Evolutionary conservation across 1,284 basidiomycete species (phyloP).

Genomic region (Ceratobasidium sp.): DNA sequence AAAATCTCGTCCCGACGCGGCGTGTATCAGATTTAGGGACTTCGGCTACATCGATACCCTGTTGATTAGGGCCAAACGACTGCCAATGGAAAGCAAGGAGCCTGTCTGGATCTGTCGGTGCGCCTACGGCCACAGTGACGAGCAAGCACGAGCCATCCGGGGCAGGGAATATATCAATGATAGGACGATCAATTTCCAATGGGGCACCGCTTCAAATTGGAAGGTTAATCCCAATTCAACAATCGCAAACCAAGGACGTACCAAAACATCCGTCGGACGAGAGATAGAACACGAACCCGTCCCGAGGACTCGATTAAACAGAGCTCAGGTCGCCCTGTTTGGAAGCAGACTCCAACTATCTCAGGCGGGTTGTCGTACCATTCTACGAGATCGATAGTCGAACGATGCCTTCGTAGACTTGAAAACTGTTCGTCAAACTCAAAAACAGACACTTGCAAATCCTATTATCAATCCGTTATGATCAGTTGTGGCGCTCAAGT

Average conservation of each 20-base stretch:
- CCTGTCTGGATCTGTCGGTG: neutral
- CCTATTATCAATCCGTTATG: neutral
- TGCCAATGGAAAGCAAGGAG: conserved; percentile 64
- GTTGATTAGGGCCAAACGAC: conserved; percentile 62
- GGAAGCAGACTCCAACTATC: conserved; percentile 34
- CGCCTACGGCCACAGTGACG: neutral
- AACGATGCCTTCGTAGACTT: neutral
- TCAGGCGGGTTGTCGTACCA: conserved; percentile 23
- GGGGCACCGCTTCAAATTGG: neutral
- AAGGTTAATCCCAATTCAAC: neutral
- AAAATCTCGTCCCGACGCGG: too few species aligned
- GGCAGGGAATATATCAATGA: conserved; percentile 1
- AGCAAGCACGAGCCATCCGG: conserved; percentile 39
- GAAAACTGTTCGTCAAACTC: conserved; percentile 16
- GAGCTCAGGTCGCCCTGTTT: conserved; percentile 36
- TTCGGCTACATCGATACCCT: conserved; percentile 55
- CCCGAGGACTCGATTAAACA: conserved; percentile 41
- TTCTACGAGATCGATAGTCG: neutral
- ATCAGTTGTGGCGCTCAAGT: too few species aligned
- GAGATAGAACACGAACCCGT: conserved; percentile 32
- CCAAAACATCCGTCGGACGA: conserved; percentile 28
- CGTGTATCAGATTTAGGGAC: conserved; percentile 49
- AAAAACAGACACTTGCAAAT: neutral
- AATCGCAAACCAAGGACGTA: neutral
- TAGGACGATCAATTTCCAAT: neutral